Percentiles rank a stretch among this genome's conserved stretches.
Conservation (phyloP, 164 flowering plant genomes). For the Platanus orientalis region DNA sequence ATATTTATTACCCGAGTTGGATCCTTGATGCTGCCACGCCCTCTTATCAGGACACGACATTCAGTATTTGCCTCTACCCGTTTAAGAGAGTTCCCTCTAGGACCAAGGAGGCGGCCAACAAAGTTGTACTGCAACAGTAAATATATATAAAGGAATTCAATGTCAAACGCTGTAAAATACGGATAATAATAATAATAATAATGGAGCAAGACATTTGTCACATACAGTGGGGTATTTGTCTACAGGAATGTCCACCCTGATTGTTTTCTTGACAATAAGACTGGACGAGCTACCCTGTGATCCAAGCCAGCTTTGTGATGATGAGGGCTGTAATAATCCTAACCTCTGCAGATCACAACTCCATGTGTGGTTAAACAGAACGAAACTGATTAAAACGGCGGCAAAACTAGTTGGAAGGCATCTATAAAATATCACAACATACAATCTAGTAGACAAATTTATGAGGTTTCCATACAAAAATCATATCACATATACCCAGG, state of each 20-base stretch:
- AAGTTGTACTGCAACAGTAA: conserved; percentile 72
- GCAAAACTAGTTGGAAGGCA: background rate
- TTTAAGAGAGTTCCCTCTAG: conserved; percentile 96
- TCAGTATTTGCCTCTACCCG: conserved; percentile 97
- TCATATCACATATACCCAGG: background rate
- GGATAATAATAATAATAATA: background rate
- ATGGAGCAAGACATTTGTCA: conserved; percentile 2
- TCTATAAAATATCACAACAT: too few species aligned
- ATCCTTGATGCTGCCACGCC: conserved; percentile 97
- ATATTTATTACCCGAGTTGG: conserved; percentile 62
- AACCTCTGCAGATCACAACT: conserved; percentile 53
- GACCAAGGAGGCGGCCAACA: conserved; percentile 99
- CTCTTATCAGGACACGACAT: conserved; percentile 92
- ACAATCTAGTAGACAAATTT: too few species aligned
- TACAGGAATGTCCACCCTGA: conserved; percentile 95
- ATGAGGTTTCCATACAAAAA: background rate
- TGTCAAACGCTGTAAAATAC: background rate
- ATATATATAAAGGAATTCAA: background rate
- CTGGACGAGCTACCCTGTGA: conserved; percentile 84
- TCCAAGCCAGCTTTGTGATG: conserved; percentile 78
- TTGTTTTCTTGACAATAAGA: conserved; percentile 74
- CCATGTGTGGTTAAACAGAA: conserved; percentile 11
- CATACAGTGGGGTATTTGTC: conserved; percentile 85
- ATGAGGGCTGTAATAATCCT: conserved; percentile 53
- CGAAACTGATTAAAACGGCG: background rate